Evolutionary conservation across 371 early-diverging fungal species (phyloP), one percentile per base, ranked within the genome.

Genomic region (Parasitella parasitica): DNA sequence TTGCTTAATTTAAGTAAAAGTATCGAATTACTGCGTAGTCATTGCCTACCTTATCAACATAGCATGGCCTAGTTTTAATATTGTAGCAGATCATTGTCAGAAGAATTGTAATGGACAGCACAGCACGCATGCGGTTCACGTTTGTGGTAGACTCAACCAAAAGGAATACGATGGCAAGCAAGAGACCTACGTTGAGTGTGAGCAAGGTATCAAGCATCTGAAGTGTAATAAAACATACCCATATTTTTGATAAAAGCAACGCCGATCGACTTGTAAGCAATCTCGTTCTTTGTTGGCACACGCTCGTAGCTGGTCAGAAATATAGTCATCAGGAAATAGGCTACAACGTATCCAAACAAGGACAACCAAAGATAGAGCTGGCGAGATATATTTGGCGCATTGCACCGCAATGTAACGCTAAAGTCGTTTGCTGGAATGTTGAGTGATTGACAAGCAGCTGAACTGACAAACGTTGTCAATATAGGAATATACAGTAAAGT

Each of bases 211-310:
- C 28, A 27, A 15, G 54, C 28, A n/a, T 26, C 0, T 18, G 18
- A 11, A 9, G 22, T 11, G 5, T 32, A 32, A 8, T 32, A 6
- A 0, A 13, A 8, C 49, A 57, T 78, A 79, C 86, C 83, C 81
- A 86, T 84, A 63, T 90, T 89, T 61, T 90, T 90, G 41, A 88
- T 82, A 43, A 88, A 86, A 1, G 88, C 91, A 5, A 88, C 84
- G 32, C 87, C 84, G 37, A 86, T 87, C 8, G 89, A 85, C 46
- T 82, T 83, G 70, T 86, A 90, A 32, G 86, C 86, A 26, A 89
- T 89, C 74, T 89, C 91, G 52, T 89, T 87, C 30, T 81, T 72
- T 7, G 67, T 74, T 0, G 91, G 91, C 15, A 81, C 83, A 5
- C 88, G 77, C 61, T 90, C 91, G 59, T 87, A 86, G 2, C 89